These are phyloP conservation scores for Casaregolazyma suthepensis DNA, from an alignment of 1,139 yeast genomes.

Conservation along the genomic window DNA sequence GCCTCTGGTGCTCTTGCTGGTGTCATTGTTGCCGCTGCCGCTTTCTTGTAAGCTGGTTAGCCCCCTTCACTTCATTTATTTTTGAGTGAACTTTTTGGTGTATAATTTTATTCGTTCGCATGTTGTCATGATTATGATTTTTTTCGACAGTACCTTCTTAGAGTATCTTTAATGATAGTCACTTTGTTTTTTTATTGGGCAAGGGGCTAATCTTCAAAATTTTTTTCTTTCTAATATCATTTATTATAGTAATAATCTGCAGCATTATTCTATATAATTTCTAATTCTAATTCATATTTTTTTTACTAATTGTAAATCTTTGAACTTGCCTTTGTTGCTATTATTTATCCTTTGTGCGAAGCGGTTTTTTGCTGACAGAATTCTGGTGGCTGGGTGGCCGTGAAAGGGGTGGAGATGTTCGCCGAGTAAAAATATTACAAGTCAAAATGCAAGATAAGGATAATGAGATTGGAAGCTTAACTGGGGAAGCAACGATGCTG, in stretches of 20 bases:
- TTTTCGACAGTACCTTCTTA: background rate
- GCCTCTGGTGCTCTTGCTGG: slow-evolving; percentile 34
- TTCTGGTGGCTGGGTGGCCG: background rate
- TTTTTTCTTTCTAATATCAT: background rate
- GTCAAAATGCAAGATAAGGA: background rate
- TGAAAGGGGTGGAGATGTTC: background rate
- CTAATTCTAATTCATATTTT: background rate
- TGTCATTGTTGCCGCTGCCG: slow-evolving; percentile 35
- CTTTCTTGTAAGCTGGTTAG: slow-evolving; percentile 31
- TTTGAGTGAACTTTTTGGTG: background rate
- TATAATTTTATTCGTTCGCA: slow-evolving; percentile 1
- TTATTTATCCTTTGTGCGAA: background rate
- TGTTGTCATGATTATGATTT: background rate
- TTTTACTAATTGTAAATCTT: background rate
- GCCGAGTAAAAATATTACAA: background rate
- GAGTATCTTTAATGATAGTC: background rate
- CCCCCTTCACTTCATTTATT: background rate
- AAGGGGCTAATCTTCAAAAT: background rate
- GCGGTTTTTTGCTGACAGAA: background rate
- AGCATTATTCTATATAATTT: background rate
- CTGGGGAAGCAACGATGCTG: background rate
- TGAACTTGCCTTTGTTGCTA: background rate
- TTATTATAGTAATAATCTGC: background rate
- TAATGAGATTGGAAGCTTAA: background rate
- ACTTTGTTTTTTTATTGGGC: background rate